Evolutionary conservation across 495 filamentous ascomycete genomes (phyloP).

Genomic region (Pyrenula aspistea): DNA sequence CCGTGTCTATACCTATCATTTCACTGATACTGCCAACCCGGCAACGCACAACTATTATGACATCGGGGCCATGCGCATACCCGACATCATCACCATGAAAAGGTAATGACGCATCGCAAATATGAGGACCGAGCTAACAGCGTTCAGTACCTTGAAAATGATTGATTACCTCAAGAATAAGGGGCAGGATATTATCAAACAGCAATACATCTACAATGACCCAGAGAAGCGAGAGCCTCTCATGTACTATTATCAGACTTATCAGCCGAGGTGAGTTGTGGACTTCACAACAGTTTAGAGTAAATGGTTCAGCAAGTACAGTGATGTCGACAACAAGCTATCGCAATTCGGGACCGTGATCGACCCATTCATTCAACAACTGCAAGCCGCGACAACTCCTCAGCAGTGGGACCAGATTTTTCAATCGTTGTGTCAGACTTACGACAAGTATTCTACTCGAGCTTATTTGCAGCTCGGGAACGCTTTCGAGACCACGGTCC

Average conservation of each 20-base stretch:
- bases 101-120: neutral
- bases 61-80: slow-evolving; percentile 30
- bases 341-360: neutral
- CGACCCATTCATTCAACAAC: neutral
- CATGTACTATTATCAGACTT: slow-evolving; percentile 11
- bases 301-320: neutral
- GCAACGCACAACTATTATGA: slow-evolving; percentile 23
- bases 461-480: neutral
- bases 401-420: neutral
- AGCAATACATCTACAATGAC: neutral
- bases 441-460: neutral
- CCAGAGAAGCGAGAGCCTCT: slow-evolving; percentile 7
- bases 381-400: neutral
- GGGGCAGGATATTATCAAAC: neutral
- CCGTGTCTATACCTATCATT: slow-evolving; percentile 4
- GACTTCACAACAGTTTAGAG: neutral
- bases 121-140: neutral
- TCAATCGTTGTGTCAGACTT: neutral
- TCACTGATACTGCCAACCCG: neutral
- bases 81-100: slow-evolving; percentile 16
- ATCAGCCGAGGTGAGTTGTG: slow-evolving; percentile 3
- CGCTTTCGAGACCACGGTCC: neutral
- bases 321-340: neutral
- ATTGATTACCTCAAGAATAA: slow-evolving; percentile 6
- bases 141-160: slow-evolving; percentile 9